phyloP scores from a whole-genome alignment of 352 stramenopile species.

The Phytopythium delawarense region DNA sequence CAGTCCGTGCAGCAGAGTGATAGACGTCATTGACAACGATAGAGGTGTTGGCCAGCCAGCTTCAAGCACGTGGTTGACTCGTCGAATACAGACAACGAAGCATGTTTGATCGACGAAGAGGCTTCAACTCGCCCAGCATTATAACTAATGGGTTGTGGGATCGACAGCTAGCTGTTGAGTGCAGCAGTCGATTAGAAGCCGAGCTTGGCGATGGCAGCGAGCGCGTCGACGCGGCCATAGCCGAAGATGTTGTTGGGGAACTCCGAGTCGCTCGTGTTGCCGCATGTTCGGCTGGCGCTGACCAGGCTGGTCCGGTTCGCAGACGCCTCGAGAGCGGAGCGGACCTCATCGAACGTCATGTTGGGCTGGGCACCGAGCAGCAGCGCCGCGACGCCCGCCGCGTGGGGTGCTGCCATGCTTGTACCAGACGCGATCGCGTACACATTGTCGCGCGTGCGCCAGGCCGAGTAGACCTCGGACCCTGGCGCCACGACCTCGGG shows the following conservation, averaged over 20 bases:
- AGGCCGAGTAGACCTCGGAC: conserved; percentile 27
- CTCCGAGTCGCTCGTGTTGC: conserved; percentile 13
- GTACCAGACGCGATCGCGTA: conserved; percentile 40
- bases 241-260: conserved; percentile 32
- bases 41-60: neutral
- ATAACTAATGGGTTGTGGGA: neutral
- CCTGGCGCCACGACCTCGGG: conserved; percentile 43
- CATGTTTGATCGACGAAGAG: too few species aligned
- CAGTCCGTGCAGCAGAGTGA: too few species aligned
- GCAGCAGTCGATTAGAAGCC: neutral
- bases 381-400: conserved; percentile 36
- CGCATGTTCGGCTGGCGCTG: conserved; percentile 12
- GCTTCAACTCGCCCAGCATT: too few species aligned
- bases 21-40: neutral
- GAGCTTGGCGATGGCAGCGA: conserved; percentile 8
- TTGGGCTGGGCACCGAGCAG: conserved; percentile 27
- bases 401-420: conserved; percentile 43
- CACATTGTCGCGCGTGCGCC: conserved; percentile 25
- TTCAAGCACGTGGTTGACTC: too few species aligned
- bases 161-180: neutral
- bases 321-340: conserved; percentile 7
- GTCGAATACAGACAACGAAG: too few species aligned
- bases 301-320: conserved; percentile 8
- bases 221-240: conserved; percentile 19
- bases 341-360: conserved; percentile 28